Conservation (phyloP, 83 land plant genomes). For the Picea abies region DNA sequence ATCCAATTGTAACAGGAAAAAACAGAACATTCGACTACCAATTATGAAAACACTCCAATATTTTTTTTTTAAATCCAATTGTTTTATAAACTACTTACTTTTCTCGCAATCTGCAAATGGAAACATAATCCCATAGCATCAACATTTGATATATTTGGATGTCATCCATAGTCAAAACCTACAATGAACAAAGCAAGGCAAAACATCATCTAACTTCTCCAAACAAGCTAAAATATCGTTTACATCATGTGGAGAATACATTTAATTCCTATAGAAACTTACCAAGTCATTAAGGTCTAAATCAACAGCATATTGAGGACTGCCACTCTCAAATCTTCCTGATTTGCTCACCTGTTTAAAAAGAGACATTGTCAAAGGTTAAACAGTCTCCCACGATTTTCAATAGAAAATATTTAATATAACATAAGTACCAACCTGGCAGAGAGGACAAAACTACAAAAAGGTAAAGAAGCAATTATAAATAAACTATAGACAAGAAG, state of each 20-base stretch:
- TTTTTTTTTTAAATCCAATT: background rate
- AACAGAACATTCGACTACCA: too few species aligned
- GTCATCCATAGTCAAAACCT: conserved; percentile 13
- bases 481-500: too few species aligned
- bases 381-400: background rate
- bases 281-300: conserved; percentile 13
- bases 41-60: too few species aligned
- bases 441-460: too few species aligned
- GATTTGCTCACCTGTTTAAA: conserved; percentile 11
- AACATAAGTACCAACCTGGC: too few species aligned
- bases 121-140: conserved; percentile 14
- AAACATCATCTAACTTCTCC: background rate
- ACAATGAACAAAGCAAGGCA: background rate
- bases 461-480: too few species aligned
- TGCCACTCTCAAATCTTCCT: conserved; percentile 17
- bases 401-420: background rate
- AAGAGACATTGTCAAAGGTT: too few species aligned
- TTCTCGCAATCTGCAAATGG: background rate
- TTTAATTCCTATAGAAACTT: background rate
- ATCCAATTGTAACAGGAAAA: too few species aligned
- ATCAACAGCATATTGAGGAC: conserved; percentile 17
- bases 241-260: background rate
- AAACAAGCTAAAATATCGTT: background rate
- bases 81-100: conserved; percentile 10
- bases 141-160: conserved; percentile 19